These are phyloP conservation scores for Cyberlindnera veronae DNA, from an alignment of 805 yeast genomes.

Conservation along the genomic window DNA sequence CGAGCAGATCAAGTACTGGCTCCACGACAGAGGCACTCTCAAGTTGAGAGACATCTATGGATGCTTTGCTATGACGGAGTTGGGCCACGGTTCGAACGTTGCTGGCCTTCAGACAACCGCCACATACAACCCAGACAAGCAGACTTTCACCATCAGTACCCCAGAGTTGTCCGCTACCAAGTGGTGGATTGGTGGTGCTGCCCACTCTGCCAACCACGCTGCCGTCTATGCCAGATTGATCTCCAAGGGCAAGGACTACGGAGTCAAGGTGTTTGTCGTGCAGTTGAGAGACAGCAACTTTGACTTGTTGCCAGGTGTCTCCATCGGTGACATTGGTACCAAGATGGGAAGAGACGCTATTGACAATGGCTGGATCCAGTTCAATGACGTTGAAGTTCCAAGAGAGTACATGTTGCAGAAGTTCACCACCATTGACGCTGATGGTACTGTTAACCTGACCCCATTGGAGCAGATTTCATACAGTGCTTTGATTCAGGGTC, in stretches of 20 bases:
- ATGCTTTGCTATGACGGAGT: conserved; percentile 90
- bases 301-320: conserved; percentile 69
- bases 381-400: conserved; percentile 78
- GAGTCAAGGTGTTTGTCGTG: conserved; percentile 93
- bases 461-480: conserved; percentile 87
- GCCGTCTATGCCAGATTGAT: conserved; percentile 80
- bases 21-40: conserved; percentile 61
- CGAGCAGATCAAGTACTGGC: conserved; percentile 83
- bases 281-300: conserved; percentile 71
- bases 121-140: conserved; percentile 59
- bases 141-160: conserved; percentile 74
- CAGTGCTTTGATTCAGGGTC: conserved; percentile 82
- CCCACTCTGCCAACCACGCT: conserved; percentile 87
- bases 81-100: conserved; percentile 92
- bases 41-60: conserved; percentile 61
- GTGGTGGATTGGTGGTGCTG: conserved; percentile 99
- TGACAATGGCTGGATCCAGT: conserved; percentile 96
- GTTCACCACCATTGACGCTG: conserved; percentile 66
- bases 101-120: conserved; percentile 95
- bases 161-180: conserved; percentile 92
- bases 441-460: conserved; percentile 66
- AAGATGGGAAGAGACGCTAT: conserved; percentile 96
- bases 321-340: conserved; percentile 88
- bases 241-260: conserved; percentile 80
- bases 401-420: conserved; percentile 67